These are phyloP conservation scores for Fusarium longipes DNA, from an alignment of 2,329 filamentous ascomycete genomes.

Conservation along the genomic window DNA sequence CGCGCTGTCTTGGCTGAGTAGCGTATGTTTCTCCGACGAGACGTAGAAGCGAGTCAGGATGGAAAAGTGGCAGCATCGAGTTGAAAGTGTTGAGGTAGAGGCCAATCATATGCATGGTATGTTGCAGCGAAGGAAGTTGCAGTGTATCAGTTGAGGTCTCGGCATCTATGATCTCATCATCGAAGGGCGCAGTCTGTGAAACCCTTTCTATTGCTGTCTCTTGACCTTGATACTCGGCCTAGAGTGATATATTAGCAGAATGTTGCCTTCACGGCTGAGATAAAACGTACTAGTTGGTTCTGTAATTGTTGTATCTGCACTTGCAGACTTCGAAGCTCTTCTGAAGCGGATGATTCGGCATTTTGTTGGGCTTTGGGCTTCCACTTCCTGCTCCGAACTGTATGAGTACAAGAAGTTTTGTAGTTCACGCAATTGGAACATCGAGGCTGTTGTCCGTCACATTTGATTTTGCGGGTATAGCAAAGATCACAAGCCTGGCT, in stretches of 20 bases:
- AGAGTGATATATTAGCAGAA: fast-evolving
- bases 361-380: neutral
- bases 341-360: neutral
- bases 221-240: neutral
- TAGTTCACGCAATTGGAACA: slow-evolving; percentile 17
- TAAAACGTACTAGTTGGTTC: neutral
- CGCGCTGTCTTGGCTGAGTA: neutral
- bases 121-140: neutral
- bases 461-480: slow-evolving; percentile 21
- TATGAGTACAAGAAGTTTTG: neutral
- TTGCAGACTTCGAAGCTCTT: neutral
- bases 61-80: neutral
- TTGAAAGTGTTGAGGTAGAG: slow-evolving; percentile 3
- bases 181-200: fast-evolving
- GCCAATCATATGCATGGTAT: slow-evolving; percentile 14
- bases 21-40: slow-evolving; percentile 12
- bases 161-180: neutral
- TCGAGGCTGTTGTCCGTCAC: slow-evolving; percentile 4
- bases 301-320: slow-evolving; percentile 1
- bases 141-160: neutral
- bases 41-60: neutral
- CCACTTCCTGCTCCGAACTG: slow-evolving; percentile 5
- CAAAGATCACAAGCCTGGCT: slow-evolving; percentile 11
- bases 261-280: fast-evolving
- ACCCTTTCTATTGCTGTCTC: fast-evolving